Conservation (phyloP, 352 stramenopile genomes). For the Pythium sukuiense region DNA sequence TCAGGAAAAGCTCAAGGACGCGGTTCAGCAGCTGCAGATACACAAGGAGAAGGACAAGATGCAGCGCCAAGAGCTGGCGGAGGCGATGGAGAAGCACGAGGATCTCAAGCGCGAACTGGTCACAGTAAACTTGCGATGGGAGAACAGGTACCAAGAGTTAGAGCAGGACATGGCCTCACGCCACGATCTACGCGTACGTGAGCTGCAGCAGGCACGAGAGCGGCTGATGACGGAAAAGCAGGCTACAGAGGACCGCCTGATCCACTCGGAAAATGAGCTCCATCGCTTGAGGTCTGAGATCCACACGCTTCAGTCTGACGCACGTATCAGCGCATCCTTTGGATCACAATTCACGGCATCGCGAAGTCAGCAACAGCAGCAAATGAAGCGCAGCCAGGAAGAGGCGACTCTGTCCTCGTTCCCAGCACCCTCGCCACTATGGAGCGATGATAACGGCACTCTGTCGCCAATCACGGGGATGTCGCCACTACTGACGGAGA, state of each 20-base stretch:
- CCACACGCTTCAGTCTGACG: slow-evolving; percentile 41
- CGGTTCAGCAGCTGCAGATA: slow-evolving; percentile 40
- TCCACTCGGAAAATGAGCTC: slow-evolving; percentile 64
- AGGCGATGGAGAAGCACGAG: slow-evolving; percentile 59
- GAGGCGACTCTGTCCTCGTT: not conserved
- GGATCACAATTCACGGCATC: slow-evolving; percentile 17
- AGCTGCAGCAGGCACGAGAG: slow-evolving; percentile 60
- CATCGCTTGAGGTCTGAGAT: slow-evolving; percentile 56
- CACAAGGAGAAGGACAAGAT: slow-evolving; percentile 67
- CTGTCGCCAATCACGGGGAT: slow-evolving; percentile 50
- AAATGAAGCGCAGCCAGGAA: slow-evolving; percentile 13
- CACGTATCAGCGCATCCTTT: slow-evolving; percentile 52
- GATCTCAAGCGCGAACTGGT: slow-evolving; percentile 64
- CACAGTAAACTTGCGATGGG: slow-evolving; percentile 61
- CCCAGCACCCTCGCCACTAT: slow-evolving; percentile 48
- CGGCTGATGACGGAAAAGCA: slow-evolving; percentile 58
- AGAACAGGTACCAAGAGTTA: slow-evolving; percentile 67
- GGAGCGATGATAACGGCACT: slow-evolving; percentile 67
- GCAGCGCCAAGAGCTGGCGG: slow-evolving; percentile 50
- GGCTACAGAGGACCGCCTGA: slow-evolving; percentile 50
- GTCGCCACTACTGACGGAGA: slow-evolving; percentile 54
- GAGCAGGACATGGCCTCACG: slow-evolving; percentile 50
- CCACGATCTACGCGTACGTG: slow-evolving; percentile 48
- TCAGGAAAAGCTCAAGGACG: slow-evolving; percentile 55
- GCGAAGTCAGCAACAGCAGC: not conserved